Evolutionary conservation across 2,329 filamentous ascomycete genomes (phyloP).

Genomic region (Ophiostoma tasmaniense): DNA sequence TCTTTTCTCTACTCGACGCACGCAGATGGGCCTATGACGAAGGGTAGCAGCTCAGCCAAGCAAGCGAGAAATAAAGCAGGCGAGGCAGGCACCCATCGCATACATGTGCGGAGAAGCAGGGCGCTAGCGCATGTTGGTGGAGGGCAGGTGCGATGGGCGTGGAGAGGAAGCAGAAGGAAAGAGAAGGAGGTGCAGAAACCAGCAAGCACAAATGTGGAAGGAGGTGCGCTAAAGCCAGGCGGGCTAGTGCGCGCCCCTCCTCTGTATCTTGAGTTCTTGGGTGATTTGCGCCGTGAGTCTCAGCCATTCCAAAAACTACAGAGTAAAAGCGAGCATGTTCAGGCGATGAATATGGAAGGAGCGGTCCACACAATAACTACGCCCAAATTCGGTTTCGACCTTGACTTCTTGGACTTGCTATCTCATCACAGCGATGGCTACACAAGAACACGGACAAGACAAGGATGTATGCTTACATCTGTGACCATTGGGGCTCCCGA

Average conservation of each 20-base stretch:
- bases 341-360: neutral
- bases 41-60: neutral
- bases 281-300: slow-evolving; percentile 21
- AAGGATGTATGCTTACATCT: neutral
- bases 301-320: slow-evolving; percentile 19
- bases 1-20: neutral
- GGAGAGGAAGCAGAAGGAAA: neutral
- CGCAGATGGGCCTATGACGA: neutral
- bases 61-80: neutral
- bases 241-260: slow-evolving; percentile 10
- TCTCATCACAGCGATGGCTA: neutral
- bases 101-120: slow-evolving; percentile 17
- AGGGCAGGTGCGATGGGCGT: neutral
- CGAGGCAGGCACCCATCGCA: slow-evolving; percentile 10
- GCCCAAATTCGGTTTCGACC: neutral
- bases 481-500: neutral
- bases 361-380: neutral
- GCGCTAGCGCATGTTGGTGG: slow-evolving; percentile 15
- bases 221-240: neutral
- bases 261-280: slow-evolving; percentile 19
- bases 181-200: neutral
- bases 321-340: slow-evolving; percentile 1
- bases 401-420: neutral
- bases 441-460: neutral
- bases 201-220: too few relatives aligned